Base-by-base conservation (phyloP, 805 yeast genomes). In the Ogataea naganishii region DNA sequence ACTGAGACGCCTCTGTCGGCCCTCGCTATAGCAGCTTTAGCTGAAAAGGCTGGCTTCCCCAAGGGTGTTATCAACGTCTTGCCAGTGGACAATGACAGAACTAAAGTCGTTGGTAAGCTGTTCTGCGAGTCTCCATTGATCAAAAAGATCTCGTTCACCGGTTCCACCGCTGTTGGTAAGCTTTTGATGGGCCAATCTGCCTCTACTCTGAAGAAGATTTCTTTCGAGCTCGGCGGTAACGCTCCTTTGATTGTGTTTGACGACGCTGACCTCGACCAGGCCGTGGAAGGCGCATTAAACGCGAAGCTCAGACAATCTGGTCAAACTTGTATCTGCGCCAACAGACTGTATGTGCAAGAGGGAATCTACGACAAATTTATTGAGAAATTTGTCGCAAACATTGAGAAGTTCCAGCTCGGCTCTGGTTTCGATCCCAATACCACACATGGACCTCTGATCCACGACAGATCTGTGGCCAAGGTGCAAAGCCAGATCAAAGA, bases 321-420 rank as follows among this genome's bases (percentile, higher is more conserved):
- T 37, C 92, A 81, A 56, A 80, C 88, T 4, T 82, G 94, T 57
- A 80, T 80, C 23, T 79, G 86, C 50, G 85, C 86, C 26, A 80
- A 80, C 56, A 64, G 88, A 46, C 50, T 80, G 27, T 80, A 66
- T 46, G 67, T 80, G 20, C 92, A 82, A 45, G 66, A 63, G 25
- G 59, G 60, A 8, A 50, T 82, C n/a, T 76, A 80, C 44, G 84
- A 77, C 31, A 63, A 70, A 44, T 79, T 80, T 41, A 57, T 70
- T 7, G 49, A 53, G 26, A 64, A 54, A 42, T 61, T 81, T 31
- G 59, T 64, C 7, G 69, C 48, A 6, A 64, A 57, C 35, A 66
- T 74, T n/a, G 31, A 38, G 4, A 50, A 57, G 11, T 66, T 72
- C 26, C 60, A 49, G 32, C 57, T 80, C 27, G 94, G 92, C 14